Evolutionary conservation across 805 yeast species (phyloP).

Genomic region (Teunomyces cretensis): DNA sequence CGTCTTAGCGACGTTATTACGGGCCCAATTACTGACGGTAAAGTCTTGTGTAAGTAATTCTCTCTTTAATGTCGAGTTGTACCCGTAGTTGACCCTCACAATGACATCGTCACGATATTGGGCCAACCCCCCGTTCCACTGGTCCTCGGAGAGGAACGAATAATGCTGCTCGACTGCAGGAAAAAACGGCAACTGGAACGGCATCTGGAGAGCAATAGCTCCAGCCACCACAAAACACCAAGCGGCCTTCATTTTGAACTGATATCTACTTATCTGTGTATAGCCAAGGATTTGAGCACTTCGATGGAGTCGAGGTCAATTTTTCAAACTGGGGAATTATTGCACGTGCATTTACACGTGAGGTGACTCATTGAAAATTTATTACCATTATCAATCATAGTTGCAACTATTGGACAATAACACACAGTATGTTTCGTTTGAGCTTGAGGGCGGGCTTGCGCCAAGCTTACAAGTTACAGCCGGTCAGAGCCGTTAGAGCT

Average conservation of each 20-base stretch:
- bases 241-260: not conserved
- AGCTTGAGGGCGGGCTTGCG: constrained; percentile 9
- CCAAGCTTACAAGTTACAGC: constrained; percentile 3
- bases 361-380: not conserved
- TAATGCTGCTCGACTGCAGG: constrained; percentile 24
- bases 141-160: constrained; percentile 21
- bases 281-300: not conserved
- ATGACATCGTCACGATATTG: constrained; percentile 46
- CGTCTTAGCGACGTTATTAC: constrained; percentile 35
- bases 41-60: constrained; percentile 16
- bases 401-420: not conserved
- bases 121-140: constrained; percentile 40
- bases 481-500: not conserved
- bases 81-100: constrained; percentile 38
- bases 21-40: constrained; percentile 48
- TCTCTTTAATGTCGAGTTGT: constrained; percentile 15
- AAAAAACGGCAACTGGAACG: constrained; percentile 5
- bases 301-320: not conserved
- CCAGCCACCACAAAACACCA: constrained; percentile 1
- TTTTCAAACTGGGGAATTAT: not conserved
- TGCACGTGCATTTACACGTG: not conserved
- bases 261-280: not conserved
- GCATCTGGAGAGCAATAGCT: constrained; percentile 4
- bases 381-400: not conserved
- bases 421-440: constrained; percentile 1